Percentiles rank a stretch among this genome's conserved stretches.
Evolutionary conservation across 2,329 filamentous ascomycete genomes (phyloP).

Genomic region (Cladosporium phlei): DNA sequence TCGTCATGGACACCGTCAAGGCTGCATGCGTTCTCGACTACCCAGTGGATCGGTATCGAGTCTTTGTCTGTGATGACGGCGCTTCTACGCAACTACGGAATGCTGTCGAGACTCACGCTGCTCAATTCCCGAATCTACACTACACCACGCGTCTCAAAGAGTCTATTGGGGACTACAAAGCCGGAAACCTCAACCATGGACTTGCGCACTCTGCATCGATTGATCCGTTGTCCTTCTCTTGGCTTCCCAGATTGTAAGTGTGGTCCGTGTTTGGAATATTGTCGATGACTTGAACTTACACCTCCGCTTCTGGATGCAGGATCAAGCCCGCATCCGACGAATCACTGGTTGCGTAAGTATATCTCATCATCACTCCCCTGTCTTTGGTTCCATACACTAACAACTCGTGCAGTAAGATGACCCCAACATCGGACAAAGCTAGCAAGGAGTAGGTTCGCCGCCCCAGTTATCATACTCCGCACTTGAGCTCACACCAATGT

Average conservation of each 20-base stretch:
- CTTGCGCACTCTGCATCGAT: constrained; percentile 13
- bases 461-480: no score
- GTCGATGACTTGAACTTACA: neutral
- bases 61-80: constrained; percentile 41
- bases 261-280: neutral
- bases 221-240: constrained; percentile 7
- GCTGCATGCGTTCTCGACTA: constrained; percentile 39
- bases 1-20: constrained; percentile 39
- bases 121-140: constrained; percentile 35
- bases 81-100: constrained; percentile 32
- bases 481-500: no score
- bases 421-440: no score
- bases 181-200: constrained; percentile 60
- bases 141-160: constrained; percentile 41
- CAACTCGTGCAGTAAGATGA: no score
- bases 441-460: no score
- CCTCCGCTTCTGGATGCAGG: neutral
- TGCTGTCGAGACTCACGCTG: constrained; percentile 31
- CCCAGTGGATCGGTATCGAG: constrained; percentile 33
- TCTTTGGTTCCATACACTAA: no score
- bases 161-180: constrained; percentile 52
- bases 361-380: no score
- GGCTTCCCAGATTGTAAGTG: constrained; percentile 1
- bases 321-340: neutral
- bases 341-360: constrained; percentile 8